phyloP scores from a whole-genome alignment of 495 filamentous ascomycete genomes.

The Amorphotheca resinae region DNA sequence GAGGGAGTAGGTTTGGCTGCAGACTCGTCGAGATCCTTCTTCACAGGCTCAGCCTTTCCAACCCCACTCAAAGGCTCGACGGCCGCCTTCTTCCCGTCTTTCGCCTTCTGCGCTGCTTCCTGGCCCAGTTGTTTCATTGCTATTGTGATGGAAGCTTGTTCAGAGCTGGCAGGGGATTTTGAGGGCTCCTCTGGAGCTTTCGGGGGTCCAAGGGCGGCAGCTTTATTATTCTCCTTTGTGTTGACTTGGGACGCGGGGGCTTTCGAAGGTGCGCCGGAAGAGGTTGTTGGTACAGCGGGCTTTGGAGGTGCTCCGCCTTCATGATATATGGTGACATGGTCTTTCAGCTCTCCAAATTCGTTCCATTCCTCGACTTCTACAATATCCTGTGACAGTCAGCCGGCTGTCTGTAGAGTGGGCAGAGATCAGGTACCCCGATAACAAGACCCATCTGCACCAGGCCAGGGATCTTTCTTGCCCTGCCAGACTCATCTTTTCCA shows the following conservation, averaged over 20 bases:
- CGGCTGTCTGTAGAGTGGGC: not conserved
- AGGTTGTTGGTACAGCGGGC: not conserved
- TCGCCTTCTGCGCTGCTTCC: conserved; percentile 56
- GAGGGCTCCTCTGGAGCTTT: conserved; percentile 1
- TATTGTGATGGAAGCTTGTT: conserved; percentile 27
- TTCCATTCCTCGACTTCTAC: conserved; percentile 98
- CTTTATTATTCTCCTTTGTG: conserved; percentile 3
- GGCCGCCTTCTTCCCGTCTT: conserved; percentile 27
- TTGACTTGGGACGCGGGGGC: conserved; percentile 8
- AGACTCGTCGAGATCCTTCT: conserved; percentile 14
- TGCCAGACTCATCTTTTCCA: conserved; percentile 42
- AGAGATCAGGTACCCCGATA: conserved; percentile 55
- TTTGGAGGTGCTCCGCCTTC: conserved; percentile 23
- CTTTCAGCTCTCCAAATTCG: conserved; percentile 89
- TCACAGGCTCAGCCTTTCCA: conserved; percentile 11
- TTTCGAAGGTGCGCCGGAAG: conserved; percentile 16
- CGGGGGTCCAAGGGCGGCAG: not conserved
- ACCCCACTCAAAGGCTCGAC: conserved; percentile 11
- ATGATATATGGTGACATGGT: conserved; percentile 52
- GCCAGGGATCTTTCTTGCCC: conserved; percentile 71
- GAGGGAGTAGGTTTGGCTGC: conserved; percentile 8
- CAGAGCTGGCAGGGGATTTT: conserved; percentile 1
- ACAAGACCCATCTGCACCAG: conserved; percentile 80
- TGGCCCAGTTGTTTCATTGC: conserved; percentile 53
- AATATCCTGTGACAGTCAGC: conserved; percentile 51